Evolutionary conservation across 2,329 filamentous ascomycete genomes (phyloP).

Genomic region (Pseudogymnoascus destructans): DNA sequence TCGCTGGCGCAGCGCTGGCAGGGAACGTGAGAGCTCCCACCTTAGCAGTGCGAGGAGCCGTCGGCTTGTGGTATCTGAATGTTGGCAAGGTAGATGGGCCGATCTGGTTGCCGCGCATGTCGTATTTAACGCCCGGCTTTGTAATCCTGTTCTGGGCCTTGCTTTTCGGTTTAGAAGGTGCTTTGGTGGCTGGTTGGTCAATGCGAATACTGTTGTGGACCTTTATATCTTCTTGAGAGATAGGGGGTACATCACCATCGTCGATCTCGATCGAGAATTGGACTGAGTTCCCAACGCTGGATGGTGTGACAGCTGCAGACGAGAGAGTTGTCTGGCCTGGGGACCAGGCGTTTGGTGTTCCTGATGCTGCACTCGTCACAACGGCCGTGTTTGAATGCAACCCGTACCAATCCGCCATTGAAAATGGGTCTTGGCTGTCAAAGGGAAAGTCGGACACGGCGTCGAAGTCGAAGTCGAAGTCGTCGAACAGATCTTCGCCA

Average conservation of each 20-base stretch:
- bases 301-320: background rate
- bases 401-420: background rate
- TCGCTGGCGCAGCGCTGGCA: background rate
- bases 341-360: background rate
- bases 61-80: background rate
- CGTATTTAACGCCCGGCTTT: background rate
- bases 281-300: background rate
- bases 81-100: background rate
- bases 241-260: background rate
- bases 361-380: background rate
- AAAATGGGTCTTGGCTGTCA: background rate
- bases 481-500: background rate
- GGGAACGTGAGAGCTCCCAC: background rate
- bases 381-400: background rate
- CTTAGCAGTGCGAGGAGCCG: background rate
- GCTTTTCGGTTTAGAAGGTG: background rate
- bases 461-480: background rate
- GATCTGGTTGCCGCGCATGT: constrained; percentile 1
- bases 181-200: background rate
- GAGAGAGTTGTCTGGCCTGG: background rate
- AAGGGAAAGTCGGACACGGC: background rate
- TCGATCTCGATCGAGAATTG: background rate
- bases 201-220: background rate
- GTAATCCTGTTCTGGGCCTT: background rate
- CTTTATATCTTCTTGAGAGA: background rate